Conservation (phyloP, 345 rosid genomes). For the Melaleuca alternifolia region DNA sequence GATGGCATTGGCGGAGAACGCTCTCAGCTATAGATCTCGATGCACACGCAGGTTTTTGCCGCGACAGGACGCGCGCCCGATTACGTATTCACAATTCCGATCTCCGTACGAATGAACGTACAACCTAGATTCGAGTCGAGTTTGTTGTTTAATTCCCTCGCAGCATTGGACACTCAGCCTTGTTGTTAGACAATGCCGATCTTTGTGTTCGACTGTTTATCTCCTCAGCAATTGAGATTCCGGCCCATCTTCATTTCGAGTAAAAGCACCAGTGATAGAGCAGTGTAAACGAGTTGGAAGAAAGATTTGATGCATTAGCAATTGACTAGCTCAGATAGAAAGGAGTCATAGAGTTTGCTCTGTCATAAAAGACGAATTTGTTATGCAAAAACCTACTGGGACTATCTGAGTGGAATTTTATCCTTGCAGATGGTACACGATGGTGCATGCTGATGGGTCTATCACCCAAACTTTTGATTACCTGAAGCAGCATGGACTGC, state of each 20-base stretch:
- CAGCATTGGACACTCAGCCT: not conserved
- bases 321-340: not conserved
- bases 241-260: not conserved
- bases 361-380: not conserved
- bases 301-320: not conserved
- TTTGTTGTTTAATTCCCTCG: not conserved
- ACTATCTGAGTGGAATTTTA: not conserved
- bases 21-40: not conserved
- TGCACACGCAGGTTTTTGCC: not conserved
- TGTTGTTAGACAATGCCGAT: not conserved
- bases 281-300: not conserved
- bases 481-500: constrained; percentile 51
- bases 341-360: not conserved
- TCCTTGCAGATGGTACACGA: constrained; percentile 80
- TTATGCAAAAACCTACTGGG: not conserved
- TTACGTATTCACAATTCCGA: not conserved
- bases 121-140: not conserved
- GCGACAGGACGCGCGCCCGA: not conserved
- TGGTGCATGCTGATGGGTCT: constrained; percentile 95
- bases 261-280: not conserved
- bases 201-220: not conserved
- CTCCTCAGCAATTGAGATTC: not conserved
- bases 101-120: not conserved
- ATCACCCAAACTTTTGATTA: constrained; percentile 39
- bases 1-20: not conserved